Base-by-base conservation (phyloP, 2,329 filamentous ascomycete genomes). In the Macrophomina phaseolina region DNA sequence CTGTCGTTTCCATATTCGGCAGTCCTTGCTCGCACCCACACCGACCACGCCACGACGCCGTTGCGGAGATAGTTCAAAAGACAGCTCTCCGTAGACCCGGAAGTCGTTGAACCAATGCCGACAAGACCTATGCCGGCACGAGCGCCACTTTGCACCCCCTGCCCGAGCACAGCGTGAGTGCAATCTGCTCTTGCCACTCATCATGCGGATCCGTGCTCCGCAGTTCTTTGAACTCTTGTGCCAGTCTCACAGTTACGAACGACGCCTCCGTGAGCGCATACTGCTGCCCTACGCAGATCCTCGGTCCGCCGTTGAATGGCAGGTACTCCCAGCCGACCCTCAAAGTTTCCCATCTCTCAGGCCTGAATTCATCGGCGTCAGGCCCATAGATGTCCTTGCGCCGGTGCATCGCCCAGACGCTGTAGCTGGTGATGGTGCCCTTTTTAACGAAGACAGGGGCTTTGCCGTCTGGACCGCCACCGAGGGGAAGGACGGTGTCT, bases 361-460 rank as follows among this genome's bases (percentile, higher is more conserved):
- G 84, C 65, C 73, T 77, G 75, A 82, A 87, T 48, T 79, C 78
- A n/a, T 80, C 74, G 11, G 83, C 82, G 60, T 86, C 83, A 18
- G 79, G 72, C 1, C 84, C 84, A 71, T 80, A 86, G 51, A 83
- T 73, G 60, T 83, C 81, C 49, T 77, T 77, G n/a, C 83, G 79
- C 16, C 82, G 79, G 69, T 87, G 85, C 79, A 86, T 85, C 23
- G 78, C 69, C 69, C 81, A 84, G 3, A 81, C 75, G 61, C 68
- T 73, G 70, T 82, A 84, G 32, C 74, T 74, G 46, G 85, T 79
- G 3, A 74, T 69, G 9, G 79, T 79, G 30, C 85, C 84, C 67
- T 82, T 82, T 7, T 74, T 75, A 5, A 87, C 78, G 67, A 84
- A 83, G 14, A 88, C 70, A 0, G 85, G 85, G 1, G 80, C 77